Evolutionary conservation across 352 stramenopile species (phyloP), one percentile per base, ranked within the genome.

Genomic region (Globisporangium nodosum): DNA sequence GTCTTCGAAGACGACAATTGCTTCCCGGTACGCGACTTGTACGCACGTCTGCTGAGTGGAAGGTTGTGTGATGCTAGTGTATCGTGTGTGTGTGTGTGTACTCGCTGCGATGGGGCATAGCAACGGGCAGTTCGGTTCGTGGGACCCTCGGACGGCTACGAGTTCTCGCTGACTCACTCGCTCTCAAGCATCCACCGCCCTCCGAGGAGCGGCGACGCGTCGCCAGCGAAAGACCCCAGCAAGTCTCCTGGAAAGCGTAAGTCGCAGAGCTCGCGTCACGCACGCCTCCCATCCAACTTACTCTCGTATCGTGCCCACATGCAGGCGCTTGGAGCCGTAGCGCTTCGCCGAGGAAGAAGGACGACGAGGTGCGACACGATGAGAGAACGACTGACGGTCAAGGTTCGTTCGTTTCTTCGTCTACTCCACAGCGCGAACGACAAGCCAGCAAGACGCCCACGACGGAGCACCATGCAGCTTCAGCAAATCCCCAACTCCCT

Each of bases 41-140:
- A 12, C 7, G 27, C 30, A 5, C 3, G 12, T 43, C 3, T 20
- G 5, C 31, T 37, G 13, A 5, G 16, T 5, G 27, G 35, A 50
- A 6, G 3, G 13, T 18, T 7, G 12, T 1, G 3, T 39, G 24
- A 9, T 31, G 4, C 3, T 24, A 39, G 46, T 33, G 39, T 16
- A 15, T 18, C 55, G 18, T 27, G 24, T 27, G 5, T 53, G 24
- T 27, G 5, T 53, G 20, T 3, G 40, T 35, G 24, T 60, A 48
- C 20, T 48, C 37, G 27, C 11, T 31, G 3, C 40, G 3, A 30
- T 13, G 30, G 15, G 16, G 24, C 11, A 27, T 18, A 87, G 77
- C 63, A 75, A 65, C 77, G 77, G 3, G 61, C 67, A 0, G 59
- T 76, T 20, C 81, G 73, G 27, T 87, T 81, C 43, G 66, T 74